Base-by-base conservation (phyloP, 2,329 filamentous ascomycete genomes). In the Harringtonia aguacate region DNA sequence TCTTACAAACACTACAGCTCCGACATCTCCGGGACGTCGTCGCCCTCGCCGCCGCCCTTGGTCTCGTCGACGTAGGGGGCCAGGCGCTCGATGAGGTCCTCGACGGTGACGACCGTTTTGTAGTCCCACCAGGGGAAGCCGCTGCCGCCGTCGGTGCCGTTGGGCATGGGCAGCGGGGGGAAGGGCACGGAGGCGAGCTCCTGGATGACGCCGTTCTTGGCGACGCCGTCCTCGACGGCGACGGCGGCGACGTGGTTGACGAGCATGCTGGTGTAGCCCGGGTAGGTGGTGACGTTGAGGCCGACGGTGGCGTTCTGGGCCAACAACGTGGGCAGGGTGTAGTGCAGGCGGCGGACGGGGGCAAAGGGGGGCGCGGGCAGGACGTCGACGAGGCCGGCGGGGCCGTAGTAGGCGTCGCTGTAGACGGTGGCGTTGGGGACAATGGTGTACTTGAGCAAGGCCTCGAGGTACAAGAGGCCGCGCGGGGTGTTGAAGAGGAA, bases 171-270 rank as follows among this genome's bases (percentile, higher is more conserved):
- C 62, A 75, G 79, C 2, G 87, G 86, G 35, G 89, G 89, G 50
- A 95, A 77, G 46, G 94, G 64, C 0, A 95, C 77, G 46, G 72
- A 72, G 39, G 73, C 70, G 0, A 92, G 69, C 15, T 90, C 79
- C 45, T 95, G 89, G 31, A 94, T 75, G 14, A 90, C 87, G 28
- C 89, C 89, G 57, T 95, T 85, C 55, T 72, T 75, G 0, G 81
- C 84, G 44, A 92, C 61, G 1, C 71, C 81, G 57, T 95, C 87
- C 49, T 79, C 68, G 8, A 86, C 66, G 0, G 68, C 67, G 1
- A 94, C 83, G 8, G 67, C 67, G 3, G 72, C 68, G 52, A 80
- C 81, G 14, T 80, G 85, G 55, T 95, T 95, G 55, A 94, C 72
- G 58, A 78, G 78, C 48, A 95, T 80, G 6, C 63, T 71, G 42